phyloP scores from a whole-genome alignment of 129 eudicot genomes.

The Saussurea involucrata region DNA sequence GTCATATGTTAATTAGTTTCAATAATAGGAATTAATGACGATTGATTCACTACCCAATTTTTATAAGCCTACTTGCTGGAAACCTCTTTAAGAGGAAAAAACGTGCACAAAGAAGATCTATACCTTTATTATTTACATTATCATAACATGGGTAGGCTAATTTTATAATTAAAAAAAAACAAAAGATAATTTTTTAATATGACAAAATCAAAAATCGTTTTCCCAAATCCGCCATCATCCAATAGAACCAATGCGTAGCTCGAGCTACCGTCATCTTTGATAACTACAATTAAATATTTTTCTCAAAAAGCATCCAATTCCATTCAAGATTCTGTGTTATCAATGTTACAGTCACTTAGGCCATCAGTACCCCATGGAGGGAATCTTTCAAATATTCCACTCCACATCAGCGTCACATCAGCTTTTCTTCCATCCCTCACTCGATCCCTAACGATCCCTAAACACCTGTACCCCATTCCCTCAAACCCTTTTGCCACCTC shows the following conservation, averaged over 20 bases:
- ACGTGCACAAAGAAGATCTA: background rate
- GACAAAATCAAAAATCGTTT: background rate
- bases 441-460: too few relatives aligned
- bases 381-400: too few relatives aligned
- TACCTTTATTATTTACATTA: background rate
- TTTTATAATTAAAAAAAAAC: background rate
- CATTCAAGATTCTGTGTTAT: background rate
- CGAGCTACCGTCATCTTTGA: background rate
- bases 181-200: background rate
- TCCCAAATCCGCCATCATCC: background rate
- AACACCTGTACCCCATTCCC: too few relatives aligned
- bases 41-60: background rate
- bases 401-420: too few relatives aligned
- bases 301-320: background rate
- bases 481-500: too few relatives aligned
- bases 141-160: background rate
- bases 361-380: too few relatives aligned
- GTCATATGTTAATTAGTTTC: background rate
- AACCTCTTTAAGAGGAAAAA: background rate
- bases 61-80: background rate
- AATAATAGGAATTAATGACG: background rate
- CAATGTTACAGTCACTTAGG: background rate
- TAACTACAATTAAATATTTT: background rate
- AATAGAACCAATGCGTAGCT: background rate
- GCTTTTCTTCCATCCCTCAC: too few relatives aligned